Evolutionary conservation across 2,329 filamentous ascomycete species (phyloP).

Genomic region (Capronia coronata): DNA sequence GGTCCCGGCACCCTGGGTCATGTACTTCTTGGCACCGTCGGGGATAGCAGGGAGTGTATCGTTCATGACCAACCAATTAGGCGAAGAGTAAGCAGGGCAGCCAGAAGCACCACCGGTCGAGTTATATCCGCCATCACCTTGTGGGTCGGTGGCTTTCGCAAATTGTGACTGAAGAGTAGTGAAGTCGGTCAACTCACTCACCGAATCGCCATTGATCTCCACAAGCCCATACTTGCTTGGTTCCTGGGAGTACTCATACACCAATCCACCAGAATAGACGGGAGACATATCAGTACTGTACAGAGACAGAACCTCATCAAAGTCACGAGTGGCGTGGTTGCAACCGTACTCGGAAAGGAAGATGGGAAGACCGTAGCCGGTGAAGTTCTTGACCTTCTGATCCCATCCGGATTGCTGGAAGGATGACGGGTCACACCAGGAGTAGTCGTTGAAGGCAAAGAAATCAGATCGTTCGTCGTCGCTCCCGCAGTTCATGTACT

Average conservation of each 20-base stretch:
- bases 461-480: slow-evolving; percentile 82
- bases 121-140: slow-evolving; percentile 56
- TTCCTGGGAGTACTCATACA: slow-evolving; percentile 90
- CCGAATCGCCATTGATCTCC: slow-evolving; percentile 50
- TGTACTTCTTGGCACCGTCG: slow-evolving; percentile 48
- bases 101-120: slow-evolving; percentile 45
- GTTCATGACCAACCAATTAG: slow-evolving; percentile 53
- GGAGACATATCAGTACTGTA: slow-evolving; percentile 76
- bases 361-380: slow-evolving; percentile 77
- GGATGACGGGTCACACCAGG: slow-evolving; percentile 68
- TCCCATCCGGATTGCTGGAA: slow-evolving; percentile 73
- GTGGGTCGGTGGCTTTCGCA: slow-evolving; percentile 45
- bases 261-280: slow-evolving; percentile 91
- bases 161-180: slow-evolving; percentile 48
- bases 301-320: slow-evolving; percentile 69
- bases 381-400: slow-evolving; percentile 80
- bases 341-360: slow-evolving; percentile 97
- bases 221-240: slow-evolving; percentile 75
- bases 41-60: slow-evolving; percentile 52
- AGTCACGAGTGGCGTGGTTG: slow-evolving; percentile 71
- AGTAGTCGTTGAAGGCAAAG: slow-evolving; percentile 86
- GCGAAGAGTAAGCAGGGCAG: slow-evolving; percentile 48
- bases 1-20: slow-evolving; percentile 53
- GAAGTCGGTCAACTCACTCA: slow-evolving; percentile 60
- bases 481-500: slow-evolving; percentile 89